Evolutionary conservation across 441 rosid genomes (phyloP), one percentile per base, ranked within the genome.

Genomic region (Isatis lusitanica): DNA sequence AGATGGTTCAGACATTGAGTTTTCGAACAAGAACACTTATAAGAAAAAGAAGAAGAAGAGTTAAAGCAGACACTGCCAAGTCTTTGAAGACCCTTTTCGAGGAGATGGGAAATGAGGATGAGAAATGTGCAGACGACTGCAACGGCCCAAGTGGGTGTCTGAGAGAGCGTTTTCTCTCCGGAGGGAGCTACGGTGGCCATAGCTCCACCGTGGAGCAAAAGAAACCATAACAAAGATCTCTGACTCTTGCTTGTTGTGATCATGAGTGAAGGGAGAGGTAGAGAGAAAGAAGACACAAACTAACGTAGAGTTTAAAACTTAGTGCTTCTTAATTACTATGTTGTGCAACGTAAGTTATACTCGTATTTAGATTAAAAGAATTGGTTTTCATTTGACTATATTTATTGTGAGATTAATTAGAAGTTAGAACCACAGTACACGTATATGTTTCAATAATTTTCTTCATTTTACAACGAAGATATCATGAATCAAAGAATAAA

Each of bases 91-190:
- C 80, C 52, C 66, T 83, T 89, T 63, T 92, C 96, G 53, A 92
- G 73, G 57, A 82, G 64, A 77, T 85, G 78, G 6, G 97, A 92
- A 71, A 90, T 66, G 50, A 88, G 12, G 64, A 92, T 77, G 57
- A 92, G 85, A 59, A 84, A 80, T 13, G 91, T 77, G 81, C 85
- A 87, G 75, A 92, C 93, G 11, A 77, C 75, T 11, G 97, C 86
- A 1, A 92, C 96, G 0, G 96, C 97, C 97, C 97, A 90, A 30
- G 97, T 92, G 1, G 94, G 89, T 30, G 96, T 92, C 80, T 90
- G 87, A 65, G 84, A 85, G 43, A 92, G 90, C 71, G 80, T 59
- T 75, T 89, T 86, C 62, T 65, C 78, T 26, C 48, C 79, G 9
- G 79, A 71, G 31, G 78, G 64, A 47, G 77, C 52, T 24, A 52